Percentiles rank a stretch among this genome's conserved stretches.
Evolutionary conservation across 805 yeast species (phyloP).

Genomic region (Pichia paraexigua): DNA sequence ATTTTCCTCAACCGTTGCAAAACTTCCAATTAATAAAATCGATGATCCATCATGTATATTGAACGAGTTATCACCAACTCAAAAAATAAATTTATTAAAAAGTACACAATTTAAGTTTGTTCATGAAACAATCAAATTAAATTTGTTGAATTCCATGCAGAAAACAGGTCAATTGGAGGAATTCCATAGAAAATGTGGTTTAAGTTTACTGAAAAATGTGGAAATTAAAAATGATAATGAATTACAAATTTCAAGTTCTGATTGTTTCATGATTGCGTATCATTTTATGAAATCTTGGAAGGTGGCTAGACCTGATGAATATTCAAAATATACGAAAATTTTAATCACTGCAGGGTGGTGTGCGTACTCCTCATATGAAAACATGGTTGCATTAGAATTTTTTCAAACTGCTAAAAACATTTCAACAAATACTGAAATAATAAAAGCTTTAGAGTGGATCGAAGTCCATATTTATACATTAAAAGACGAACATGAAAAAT

Average conservation of each 20-base stretch:
- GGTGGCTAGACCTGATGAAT: conserved; percentile 31
- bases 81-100: conserved; percentile 30
- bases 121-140: conserved; percentile 34
- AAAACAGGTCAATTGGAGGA: conserved; percentile 22
- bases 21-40: conserved; percentile 38
- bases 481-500: conserved; percentile 27
- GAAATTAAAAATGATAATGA: conserved; percentile 2
- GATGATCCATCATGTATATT: conserved; percentile 15
- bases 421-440: conserved; percentile 16
- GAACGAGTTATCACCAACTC: conserved; percentile 19
- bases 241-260: background rate
- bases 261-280: conserved; percentile 32
- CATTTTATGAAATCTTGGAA: conserved; percentile 32
- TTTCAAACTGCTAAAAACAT: conserved; percentile 31
- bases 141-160: conserved; percentile 25
- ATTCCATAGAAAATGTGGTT: conserved; percentile 35
- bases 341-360: conserved; percentile 36
- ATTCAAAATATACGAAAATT: conserved; percentile 29
- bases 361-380: conserved; percentile 38
- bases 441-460: conserved; percentile 24
- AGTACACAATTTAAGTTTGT: conserved; percentile 31
- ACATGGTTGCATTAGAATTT: conserved; percentile 33
- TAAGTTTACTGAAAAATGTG: conserved; percentile 28
- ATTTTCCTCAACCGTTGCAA: conserved; percentile 37
- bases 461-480: conserved; percentile 28